Percentiles rank a stretch among this genome's conserved stretches.
Conservation (phyloP, 306 rosid species). For the Datisca glomerata region DNA sequence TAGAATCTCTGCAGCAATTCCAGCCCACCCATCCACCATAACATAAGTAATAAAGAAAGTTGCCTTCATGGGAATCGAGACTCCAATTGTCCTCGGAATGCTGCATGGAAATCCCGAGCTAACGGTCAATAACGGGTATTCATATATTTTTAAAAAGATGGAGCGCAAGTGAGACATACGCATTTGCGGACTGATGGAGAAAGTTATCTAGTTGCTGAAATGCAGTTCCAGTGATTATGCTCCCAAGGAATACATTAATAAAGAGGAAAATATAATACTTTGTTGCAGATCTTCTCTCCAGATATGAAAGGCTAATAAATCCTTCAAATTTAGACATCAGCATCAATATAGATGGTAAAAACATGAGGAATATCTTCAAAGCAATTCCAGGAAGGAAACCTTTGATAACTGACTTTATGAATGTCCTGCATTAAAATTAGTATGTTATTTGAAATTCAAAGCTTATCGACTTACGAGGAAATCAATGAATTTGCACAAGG, state of each 20-base stretch:
- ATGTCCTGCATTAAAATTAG: conserved; percentile 29
- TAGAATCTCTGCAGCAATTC: conserved; percentile 90
- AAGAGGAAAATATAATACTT: conserved; percentile 84
- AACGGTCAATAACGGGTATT: too few relatives aligned
- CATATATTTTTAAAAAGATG: too few relatives aligned
- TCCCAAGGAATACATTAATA: conserved; percentile 86
- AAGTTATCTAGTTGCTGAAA: conserved; percentile 82
- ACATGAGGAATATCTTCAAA: conserved; percentile 80
- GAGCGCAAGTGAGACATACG: conserved; percentile 32
- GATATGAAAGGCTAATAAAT: conserved; percentile 45
- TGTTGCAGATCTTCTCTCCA: conserved; percentile 82
- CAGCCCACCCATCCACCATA: conserved; percentile 99
- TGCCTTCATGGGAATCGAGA: conserved; percentile 98
- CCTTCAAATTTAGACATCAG: conserved; percentile 94
- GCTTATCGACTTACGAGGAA: too few relatives aligned
- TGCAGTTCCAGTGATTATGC: conserved; percentile 94
- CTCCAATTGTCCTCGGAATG: conserved; percentile 80
- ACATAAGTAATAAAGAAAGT: conserved; percentile 93
- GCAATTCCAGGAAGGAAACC: conserved; percentile 98
- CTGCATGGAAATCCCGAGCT: conserved; percentile 43
- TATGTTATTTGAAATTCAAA: too few relatives aligned
- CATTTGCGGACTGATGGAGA: conserved; percentile 78
- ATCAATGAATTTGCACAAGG: too few relatives aligned
- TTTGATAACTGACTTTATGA: conserved; percentile 70
- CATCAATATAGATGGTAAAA: conserved; percentile 83